Percentiles rank a stretch among this genome's conserved stretches.
Evolutionary conservation across 352 stramenopile species (phyloP).

Genomic region (Blastocystis sp.): DNA sequence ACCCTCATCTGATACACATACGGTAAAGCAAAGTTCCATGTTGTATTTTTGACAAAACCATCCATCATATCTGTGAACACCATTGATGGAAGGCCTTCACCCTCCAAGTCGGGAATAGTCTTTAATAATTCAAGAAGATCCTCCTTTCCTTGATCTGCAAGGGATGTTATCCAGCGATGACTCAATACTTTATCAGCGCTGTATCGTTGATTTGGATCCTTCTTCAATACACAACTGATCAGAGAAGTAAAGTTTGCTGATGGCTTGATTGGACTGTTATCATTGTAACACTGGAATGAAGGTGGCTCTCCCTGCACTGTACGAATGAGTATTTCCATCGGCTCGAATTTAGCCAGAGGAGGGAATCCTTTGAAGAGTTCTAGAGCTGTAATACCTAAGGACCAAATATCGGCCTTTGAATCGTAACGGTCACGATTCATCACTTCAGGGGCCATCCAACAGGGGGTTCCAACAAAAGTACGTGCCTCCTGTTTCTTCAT

Average conservation of each 20-base stretch:
- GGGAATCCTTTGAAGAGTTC: conserved; percentile 37
- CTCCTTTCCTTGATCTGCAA: conserved; percentile 3
- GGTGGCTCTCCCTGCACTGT: conserved; percentile 16
- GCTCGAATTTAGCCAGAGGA: conserved; percentile 42
- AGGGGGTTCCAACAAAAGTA: conserved; percentile 54
- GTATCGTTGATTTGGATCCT: conserved; percentile 21
- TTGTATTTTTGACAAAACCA: conserved; percentile 35
- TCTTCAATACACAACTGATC: conserved; percentile 34
- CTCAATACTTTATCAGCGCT: conserved; percentile 28
- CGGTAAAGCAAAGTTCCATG: not conserved
- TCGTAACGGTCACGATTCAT: conserved; percentile 38
- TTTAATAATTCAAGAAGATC: not conserved
- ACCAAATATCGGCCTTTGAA: conserved; percentile 51
- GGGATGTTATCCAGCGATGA: not conserved
- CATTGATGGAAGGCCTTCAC: not conserved
- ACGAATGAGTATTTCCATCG: conserved; percentile 26
- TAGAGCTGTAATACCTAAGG: conserved; percentile 48
- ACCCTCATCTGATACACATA: not conserved
- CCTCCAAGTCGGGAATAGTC: not conserved
- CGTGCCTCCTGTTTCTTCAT: not conserved
- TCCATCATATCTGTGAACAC: not conserved
- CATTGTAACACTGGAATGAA: conserved; percentile 20
- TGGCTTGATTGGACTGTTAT: conserved; percentile 16
- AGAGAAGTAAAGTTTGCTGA: not conserved
- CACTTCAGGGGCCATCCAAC: conserved; percentile 60